phyloP scores from a whole-genome alignment of 768 basidiomycete genomes.

The Auricularia sp. region DNA sequence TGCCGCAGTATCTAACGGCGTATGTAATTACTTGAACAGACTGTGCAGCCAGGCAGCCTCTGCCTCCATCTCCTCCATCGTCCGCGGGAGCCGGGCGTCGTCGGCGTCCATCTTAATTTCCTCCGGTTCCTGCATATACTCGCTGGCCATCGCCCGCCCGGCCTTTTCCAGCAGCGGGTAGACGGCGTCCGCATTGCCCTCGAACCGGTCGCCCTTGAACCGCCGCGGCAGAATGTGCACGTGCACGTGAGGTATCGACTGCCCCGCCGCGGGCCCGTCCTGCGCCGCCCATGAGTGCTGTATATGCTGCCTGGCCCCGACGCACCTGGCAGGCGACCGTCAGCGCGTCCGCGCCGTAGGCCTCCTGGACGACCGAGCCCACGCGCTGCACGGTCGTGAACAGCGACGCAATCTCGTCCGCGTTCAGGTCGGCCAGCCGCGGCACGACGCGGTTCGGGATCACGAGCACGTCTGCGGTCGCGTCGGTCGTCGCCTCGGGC shows the following conservation, averaged over 20 bases:
- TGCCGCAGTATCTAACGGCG: too few species aligned
- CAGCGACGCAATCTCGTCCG: slow-evolving; percentile 63
- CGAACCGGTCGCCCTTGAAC: slow-evolving; percentile 55
- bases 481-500: not conserved
- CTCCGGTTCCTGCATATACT: slow-evolving; percentile 17
- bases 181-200: slow-evolving; percentile 53
- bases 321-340: slow-evolving; percentile 85
- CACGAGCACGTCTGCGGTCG: slow-evolving; percentile 42
- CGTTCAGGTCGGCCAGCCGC: slow-evolving; percentile 37
- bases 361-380: slow-evolving; percentile 69
- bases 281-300: slow-evolving; percentile 20
- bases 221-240: slow-evolving; percentile 87
- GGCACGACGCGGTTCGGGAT: slow-evolving; percentile 41
- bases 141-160: slow-evolving; percentile 28
- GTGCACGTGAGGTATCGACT: slow-evolving; percentile 89
- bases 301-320: not conserved
- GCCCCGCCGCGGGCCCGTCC: slow-evolving; percentile 84
- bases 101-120: slow-evolving; percentile 58
- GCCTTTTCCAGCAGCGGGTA: slow-evolving; percentile 69
- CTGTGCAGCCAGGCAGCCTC: slow-evolving; percentile 63
- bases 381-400: slow-evolving; percentile 75
- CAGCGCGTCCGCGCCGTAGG: slow-evolving; percentile 71
- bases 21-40: not conserved
- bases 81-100: slow-evolving; percentile 52
- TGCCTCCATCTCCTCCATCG: slow-evolving; percentile 64